Conservation (phyloP, 441 rosid genomes). For the Capsella rubella region DNA sequence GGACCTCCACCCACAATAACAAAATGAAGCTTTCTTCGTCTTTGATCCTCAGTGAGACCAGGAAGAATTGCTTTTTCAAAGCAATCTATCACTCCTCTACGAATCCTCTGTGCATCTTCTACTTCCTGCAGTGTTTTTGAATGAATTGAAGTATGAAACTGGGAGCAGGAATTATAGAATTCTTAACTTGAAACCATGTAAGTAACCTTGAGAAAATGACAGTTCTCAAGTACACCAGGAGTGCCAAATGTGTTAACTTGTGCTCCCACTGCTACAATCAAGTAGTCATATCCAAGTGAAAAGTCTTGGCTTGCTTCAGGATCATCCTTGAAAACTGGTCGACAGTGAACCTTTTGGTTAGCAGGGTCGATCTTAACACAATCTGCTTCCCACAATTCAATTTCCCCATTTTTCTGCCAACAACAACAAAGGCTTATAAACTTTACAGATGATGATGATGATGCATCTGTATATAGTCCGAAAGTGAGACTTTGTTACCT, state of each 20-base stretch:
- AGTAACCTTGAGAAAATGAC: conserved; percentile 86
- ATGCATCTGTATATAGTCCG: neutral
- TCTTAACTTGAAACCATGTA: conserved; percentile 4
- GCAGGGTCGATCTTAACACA: conserved; percentile 78
- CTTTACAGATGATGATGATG: conserved; percentile 17
- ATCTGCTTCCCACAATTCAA: conserved; percentile 86
- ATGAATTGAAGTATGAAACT: neutral
- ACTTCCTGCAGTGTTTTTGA: conserved; percentile 60
- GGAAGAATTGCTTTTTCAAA: conserved; percentile 90
- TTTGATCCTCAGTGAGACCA: conserved; percentile 77
- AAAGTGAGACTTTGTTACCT: conserved; percentile 52
- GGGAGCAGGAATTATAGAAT: neutral
- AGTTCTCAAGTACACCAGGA: conserved; percentile 89
- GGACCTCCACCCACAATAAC: conserved; percentile 98
- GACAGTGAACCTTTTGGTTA: conserved; percentile 65
- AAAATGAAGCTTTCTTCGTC: conserved; percentile 78
- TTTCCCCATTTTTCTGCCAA: conserved; percentile 71
- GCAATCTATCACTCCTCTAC: conserved; percentile 77
- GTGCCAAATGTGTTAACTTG: conserved; percentile 90
- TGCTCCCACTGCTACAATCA: conserved; percentile 89
- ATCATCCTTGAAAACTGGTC: conserved; percentile 57
- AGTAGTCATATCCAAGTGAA: conserved; percentile 77
- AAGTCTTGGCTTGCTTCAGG: conserved; percentile 64
- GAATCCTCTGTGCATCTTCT: conserved; percentile 92
- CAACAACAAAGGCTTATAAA: neutral